These are phyloP conservation scores for Boletus smithii DNA, from an alignment of 1,284 basidiomycete genomes.

Conservation along the genomic window DNA sequence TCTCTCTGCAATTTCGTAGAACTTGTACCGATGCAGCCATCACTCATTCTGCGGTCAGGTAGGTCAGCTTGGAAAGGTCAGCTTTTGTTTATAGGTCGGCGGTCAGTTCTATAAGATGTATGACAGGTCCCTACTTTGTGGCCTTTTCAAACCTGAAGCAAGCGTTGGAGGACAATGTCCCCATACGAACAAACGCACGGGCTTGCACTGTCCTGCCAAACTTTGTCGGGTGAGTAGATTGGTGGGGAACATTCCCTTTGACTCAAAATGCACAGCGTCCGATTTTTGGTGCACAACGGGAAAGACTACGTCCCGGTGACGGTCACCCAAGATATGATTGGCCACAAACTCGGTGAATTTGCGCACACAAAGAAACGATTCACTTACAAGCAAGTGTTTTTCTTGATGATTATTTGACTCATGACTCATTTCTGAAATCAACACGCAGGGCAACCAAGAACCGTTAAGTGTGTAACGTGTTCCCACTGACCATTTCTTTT, in stretches of 20 bases:
- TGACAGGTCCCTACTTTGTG: constrained; percentile 88
- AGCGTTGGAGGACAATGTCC: constrained; percentile 77
- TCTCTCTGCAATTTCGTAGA: neutral
- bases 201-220: constrained; percentile 93
- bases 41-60: constrained; percentile 35
- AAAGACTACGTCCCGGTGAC: constrained; percentile 85
- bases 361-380: constrained; percentile 81
- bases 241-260: neutral
- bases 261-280: constrained; percentile 47
- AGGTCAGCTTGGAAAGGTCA: constrained; percentile 43
- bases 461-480: constrained; percentile 17
- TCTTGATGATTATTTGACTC: neutral
- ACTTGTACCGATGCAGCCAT: constrained; percentile 23
- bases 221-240: constrained; percentile 72
- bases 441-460: constrained; percentile 28
- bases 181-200: constrained; percentile 88
- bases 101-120: neutral
- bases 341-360: constrained; percentile 97
- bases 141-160: constrained; percentile 89
- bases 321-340: constrained; percentile 97
- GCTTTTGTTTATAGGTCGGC: constrained; percentile 1
- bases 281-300: constrained; percentile 93
- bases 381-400: constrained; percentile 61
- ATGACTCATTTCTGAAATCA: constrained; percentile 6
- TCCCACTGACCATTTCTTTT: too few relatives aligned